Base-by-base conservation (phyloP, 148 eudicot genomes). In the Rhododendron kiyosumense region DNA sequence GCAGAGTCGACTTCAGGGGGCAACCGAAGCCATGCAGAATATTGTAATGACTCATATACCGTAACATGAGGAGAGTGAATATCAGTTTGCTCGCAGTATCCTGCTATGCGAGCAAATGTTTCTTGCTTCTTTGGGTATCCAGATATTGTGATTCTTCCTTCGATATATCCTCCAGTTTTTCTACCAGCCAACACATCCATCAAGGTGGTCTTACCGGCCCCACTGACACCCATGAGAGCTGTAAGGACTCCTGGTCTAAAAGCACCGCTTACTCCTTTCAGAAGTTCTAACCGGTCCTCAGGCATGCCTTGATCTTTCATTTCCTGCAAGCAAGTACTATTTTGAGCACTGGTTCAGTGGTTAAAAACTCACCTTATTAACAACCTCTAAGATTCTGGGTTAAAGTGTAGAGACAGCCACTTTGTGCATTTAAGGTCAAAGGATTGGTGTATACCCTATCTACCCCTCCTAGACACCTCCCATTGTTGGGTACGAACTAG, bases 121-220 rank as follows among this genome's bases (percentile, higher is more conserved):
- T 91, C 91, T 88, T 93, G 94, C 77, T 90, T 91, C 87, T 93
- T 93, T 17, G 91, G 93, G 84, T 90, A 89, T 28, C 94, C 94
- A 38, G 94, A 93, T 28, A 93, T 91, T 17, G 85, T 91, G 82
- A 93, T 90, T 8, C 49, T 82, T 81, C 94, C 94, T 0, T 90
- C 90, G 61, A 91, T 89, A 83, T 91, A 91, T 78, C 94, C 94
- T 8, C 91, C 89, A 1, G 92, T 93, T 90, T 93, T 93, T 43
- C 94, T 87, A 73, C 94, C 94, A 0, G 94, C 91, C 76, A 93
- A 86, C 43, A 91, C 94, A 85, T 91, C 94, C 94, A 93, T 90
- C 20, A 93, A 78, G 30, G 94, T 93, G 3, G 94, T 93, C 85
- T 93, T 93, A 4, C 94, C 94, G 7, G 93, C 93, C 59, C 93